These are phyloP conservation scores for Psidium guajava DNA, from an alignment of 345 rosid species.

Conservation along the genomic window DNA sequence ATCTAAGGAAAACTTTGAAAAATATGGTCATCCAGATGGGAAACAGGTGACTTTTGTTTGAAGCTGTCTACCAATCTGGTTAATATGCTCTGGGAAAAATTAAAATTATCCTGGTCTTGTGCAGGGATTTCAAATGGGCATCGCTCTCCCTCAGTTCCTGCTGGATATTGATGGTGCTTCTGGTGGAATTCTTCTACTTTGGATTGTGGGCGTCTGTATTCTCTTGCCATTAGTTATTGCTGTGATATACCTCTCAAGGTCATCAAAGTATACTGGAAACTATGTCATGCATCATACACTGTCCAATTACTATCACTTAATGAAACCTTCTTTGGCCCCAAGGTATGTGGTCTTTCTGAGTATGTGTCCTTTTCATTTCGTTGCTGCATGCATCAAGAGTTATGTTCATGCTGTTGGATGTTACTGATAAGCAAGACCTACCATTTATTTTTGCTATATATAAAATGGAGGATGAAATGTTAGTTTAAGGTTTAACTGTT, in stretches of 20 bases:
- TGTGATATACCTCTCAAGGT: conserved; percentile 87
- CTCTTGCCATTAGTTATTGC: conserved; percentile 94
- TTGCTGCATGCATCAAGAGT: neutral
- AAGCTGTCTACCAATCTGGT: neutral
- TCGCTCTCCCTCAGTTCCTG: conserved; percentile 94
- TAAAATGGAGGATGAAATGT: neutral
- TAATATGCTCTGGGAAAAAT: neutral
- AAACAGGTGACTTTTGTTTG: conserved; percentile 49
- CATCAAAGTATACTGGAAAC: conserved; percentile 95
- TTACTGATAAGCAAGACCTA: neutral
- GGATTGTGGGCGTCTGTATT: conserved; percentile 97
- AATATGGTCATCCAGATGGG: conserved; percentile 99
- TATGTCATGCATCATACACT: conserved; percentile 97
- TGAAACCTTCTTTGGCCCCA: conserved; percentile 98
- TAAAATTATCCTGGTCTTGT: conserved; percentile 1
- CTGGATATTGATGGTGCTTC: conserved; percentile 88
- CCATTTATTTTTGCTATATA: neutral
- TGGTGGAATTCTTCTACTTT: conserved; percentile 92
- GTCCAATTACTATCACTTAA: conserved; percentile 74
- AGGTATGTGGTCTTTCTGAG: conserved; percentile 30
- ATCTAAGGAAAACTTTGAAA: conserved; percentile 94
- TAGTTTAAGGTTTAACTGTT: neutral
- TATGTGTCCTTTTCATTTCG: neutral
- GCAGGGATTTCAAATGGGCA: conserved; percentile 99
- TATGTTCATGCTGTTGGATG: neutral